These are phyloP conservation scores for Strobilomyces dryophilus DNA, from an alignment of 768 basidiomycete genomes.

Conservation along the genomic window DNA sequence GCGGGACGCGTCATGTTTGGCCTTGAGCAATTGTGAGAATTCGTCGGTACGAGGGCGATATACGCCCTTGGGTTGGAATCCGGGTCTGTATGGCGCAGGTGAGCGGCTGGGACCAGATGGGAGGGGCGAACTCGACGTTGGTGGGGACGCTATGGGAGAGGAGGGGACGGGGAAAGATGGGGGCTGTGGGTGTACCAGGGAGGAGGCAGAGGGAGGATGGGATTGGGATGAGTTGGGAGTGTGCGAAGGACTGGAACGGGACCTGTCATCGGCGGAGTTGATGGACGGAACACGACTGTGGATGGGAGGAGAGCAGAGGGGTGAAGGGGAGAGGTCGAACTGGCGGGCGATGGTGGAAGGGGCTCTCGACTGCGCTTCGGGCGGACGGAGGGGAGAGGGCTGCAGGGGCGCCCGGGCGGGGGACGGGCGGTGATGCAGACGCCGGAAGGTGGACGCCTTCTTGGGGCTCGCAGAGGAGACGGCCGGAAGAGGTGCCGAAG, in stretches of 20 bases:
- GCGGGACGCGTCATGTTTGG: slow-evolving; percentile 43
- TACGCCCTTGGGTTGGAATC: slow-evolving; percentile 91
- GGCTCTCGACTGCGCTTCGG: slow-evolving; percentile 13
- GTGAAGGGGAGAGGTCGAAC: slow-evolving; percentile 19
- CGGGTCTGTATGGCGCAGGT: slow-evolving; percentile 74
- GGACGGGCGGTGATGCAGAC: slow-evolving; percentile 37
- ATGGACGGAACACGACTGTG: slow-evolving; percentile 33
- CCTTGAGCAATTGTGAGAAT: slow-evolving; percentile 47
- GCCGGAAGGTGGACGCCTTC: slow-evolving; percentile 52
- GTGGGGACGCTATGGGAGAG: slow-evolving; percentile 24
- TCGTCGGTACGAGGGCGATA: slow-evolving; percentile 79
- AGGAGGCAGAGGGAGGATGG: slow-evolving; percentile 4
- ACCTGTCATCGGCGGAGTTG: slow-evolving; percentile 14
- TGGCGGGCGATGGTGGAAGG: slow-evolving; percentile 20
- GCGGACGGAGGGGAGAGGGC: slow-evolving; percentile 35
- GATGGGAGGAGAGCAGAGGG: slow-evolving; percentile 25
- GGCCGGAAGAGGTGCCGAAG: slow-evolving; percentile 6
- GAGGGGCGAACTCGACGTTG: slow-evolving; percentile 20
- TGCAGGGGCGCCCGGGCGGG: slow-evolving; percentile 20
- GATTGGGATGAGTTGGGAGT: slow-evolving; percentile 11
- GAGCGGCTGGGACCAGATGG: slow-evolving; percentile 20
- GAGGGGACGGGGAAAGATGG: slow-evolving; percentile 4
- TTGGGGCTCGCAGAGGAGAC: not conserved
- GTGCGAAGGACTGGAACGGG: slow-evolving; percentile 9
- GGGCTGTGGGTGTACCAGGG: slow-evolving; percentile 9